These are phyloP conservation scores for Zopfia rhizophila DNA, from an alignment of 2,329 filamentous ascomycete genomes.

Conservation along the genomic window DNA sequence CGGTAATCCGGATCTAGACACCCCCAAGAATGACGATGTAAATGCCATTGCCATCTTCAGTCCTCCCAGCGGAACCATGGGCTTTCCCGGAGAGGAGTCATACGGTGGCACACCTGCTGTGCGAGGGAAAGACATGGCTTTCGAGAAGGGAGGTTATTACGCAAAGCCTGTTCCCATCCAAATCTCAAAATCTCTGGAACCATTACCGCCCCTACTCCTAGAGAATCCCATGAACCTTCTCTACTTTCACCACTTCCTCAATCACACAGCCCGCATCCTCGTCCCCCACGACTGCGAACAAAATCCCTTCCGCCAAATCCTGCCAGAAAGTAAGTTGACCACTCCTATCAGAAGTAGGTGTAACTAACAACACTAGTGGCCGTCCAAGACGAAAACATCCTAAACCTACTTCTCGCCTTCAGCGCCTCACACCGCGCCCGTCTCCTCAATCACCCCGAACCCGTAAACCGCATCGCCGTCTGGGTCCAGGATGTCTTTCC, in stretches of 20 bases:
- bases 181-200: constrained; percentile 67
- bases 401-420: constrained; percentile 82
- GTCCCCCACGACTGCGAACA: constrained; percentile 70
- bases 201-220: constrained; percentile 66
- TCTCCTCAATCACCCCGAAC: constrained; percentile 77
- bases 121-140: constrained; percentile 62
- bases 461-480: constrained; percentile 78
- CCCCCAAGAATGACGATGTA: constrained; percentile 76
- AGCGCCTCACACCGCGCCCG: constrained; percentile 85
- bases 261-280: constrained; percentile 78
- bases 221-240: constrained; percentile 85
- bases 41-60: constrained; percentile 67
- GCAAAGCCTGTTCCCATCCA: constrained; percentile 73
- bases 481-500: constrained; percentile 86
- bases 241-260: constrained; percentile 78
- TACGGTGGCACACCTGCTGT: constrained; percentile 47
- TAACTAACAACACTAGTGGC: constrained; percentile 64
- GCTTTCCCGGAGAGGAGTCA: constrained; percentile 45
- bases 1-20: constrained; percentile 75
- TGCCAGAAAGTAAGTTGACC: constrained; percentile 69
- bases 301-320: constrained; percentile 69
- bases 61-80: constrained; percentile 41
- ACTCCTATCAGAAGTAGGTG: constrained; percentile 49
- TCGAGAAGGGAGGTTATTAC: constrained; percentile 74
- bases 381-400: constrained; percentile 73